phyloP scores from a whole-genome alignment of 2,329 filamentous ascomycete genomes.

The Bipolaris gigantea region DNA sequence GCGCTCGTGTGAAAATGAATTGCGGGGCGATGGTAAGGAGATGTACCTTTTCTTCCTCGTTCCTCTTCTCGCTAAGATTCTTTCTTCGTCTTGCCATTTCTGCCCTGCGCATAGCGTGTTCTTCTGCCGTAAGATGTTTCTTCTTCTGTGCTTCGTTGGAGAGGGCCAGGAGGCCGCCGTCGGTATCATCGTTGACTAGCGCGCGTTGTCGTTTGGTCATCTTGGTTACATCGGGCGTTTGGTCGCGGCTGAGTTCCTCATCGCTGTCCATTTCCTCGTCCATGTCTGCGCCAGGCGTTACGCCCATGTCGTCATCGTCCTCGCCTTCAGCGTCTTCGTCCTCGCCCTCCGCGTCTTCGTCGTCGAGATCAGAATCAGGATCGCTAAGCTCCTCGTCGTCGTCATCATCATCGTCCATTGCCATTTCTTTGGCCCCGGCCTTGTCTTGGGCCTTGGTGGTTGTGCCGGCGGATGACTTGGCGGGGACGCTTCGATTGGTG shows the following conservation, averaged over 20 bases:
- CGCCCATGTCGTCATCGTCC: constrained; percentile 46
- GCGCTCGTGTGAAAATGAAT: neutral
- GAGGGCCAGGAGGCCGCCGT: constrained; percentile 53
- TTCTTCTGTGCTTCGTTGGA: constrained; percentile 72
- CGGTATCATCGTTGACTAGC: constrained; percentile 54
- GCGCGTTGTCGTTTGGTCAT: constrained; percentile 70
- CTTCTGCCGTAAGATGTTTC: constrained; percentile 72
- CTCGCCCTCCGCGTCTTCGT: constrained; percentile 54
- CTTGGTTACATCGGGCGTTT: constrained; percentile 65
- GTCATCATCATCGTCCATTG: constrained; percentile 53
- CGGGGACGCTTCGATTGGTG: constrained; percentile 24
- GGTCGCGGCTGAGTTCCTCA: constrained; percentile 58
- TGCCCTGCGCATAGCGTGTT: constrained; percentile 70
- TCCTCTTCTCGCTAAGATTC: constrained; percentile 75
- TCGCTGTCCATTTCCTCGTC: constrained; percentile 54
- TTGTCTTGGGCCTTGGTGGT: constrained; percentile 42
- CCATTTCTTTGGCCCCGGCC: constrained; percentile 56
- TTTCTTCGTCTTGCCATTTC: constrained; percentile 75
- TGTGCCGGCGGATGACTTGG: constrained; percentile 43
- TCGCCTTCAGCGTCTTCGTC: constrained; percentile 47
- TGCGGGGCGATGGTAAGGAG: neutral
- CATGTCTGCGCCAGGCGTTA: constrained; percentile 39
- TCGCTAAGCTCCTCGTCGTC: constrained; percentile 50
- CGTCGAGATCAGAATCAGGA: constrained; percentile 45
- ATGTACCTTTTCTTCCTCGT: constrained; percentile 72